These are phyloP conservation scores for Thymus mandschuricus DNA, from an alignment of 257 asterid species.

Conservation along the genomic window DNA sequence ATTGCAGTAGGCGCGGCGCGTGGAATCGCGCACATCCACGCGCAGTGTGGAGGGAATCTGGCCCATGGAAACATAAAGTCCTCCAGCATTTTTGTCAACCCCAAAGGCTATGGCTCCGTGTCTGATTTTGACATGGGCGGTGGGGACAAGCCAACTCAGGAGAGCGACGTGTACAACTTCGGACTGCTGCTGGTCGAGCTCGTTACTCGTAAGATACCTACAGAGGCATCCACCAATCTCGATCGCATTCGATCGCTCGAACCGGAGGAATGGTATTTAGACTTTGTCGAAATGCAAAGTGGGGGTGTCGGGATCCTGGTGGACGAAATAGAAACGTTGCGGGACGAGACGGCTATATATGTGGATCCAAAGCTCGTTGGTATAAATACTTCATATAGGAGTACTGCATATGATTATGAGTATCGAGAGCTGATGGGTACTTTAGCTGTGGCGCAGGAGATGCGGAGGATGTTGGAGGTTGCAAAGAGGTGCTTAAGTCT, in stretches of 20 bases:
- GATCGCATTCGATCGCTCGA: not conserved
- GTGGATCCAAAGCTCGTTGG: not conserved
- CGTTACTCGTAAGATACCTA: slow-evolving; percentile 30
- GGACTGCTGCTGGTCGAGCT: slow-evolving; percentile 41
- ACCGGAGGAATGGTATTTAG: too few relatives aligned
- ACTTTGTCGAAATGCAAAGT: too few relatives aligned
- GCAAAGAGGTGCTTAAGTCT: not conserved
- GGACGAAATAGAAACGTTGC: not conserved
- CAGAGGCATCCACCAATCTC: not conserved
- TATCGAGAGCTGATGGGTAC: not conserved
- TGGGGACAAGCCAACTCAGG: not conserved
- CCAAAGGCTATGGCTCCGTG: slow-evolving; percentile 23
- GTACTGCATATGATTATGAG: too few relatives aligned
- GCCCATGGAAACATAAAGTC: slow-evolving; percentile 48
- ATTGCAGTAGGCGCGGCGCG: slow-evolving; percentile 44
- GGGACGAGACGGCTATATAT: not conserved
- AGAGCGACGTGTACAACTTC: slow-evolving; percentile 34
- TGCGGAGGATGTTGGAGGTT: not conserved
- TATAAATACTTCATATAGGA: too few relatives aligned
- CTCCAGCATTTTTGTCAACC: slow-evolving; percentile 43
- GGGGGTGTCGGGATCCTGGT: not conserved
- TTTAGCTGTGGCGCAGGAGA: not conserved
- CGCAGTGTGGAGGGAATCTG: slow-evolving; percentile 34
- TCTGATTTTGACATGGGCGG: not conserved
- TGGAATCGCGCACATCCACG: slow-evolving; percentile 44